phyloP scores from a whole-genome alignment of 257 asterid species.

The Forsythia suspensa region DNA sequence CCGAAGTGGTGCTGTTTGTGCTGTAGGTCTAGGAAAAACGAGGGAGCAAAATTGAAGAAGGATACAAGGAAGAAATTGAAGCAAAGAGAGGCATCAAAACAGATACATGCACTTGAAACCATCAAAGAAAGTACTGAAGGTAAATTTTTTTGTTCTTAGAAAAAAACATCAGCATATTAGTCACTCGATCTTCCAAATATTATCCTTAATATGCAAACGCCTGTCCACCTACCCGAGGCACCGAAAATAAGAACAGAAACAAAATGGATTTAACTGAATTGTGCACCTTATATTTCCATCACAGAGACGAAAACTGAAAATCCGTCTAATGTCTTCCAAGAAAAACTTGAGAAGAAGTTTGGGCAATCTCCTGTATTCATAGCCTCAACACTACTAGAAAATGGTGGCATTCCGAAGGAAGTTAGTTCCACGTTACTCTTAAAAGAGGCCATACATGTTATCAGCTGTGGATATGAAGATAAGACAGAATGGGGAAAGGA shows the following conservation, averaged over 20 bases:
- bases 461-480: slow-evolving; percentile 91
- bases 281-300: slow-evolving; percentile 8
- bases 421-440: slow-evolving; percentile 48
- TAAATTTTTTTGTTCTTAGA: slow-evolving; percentile 3
- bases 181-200: neutral
- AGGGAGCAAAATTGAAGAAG: slow-evolving; percentile 59
- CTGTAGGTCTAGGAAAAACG: slow-evolving; percentile 57
- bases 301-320: slow-evolving; percentile 41
- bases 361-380: slow-evolving; percentile 87
- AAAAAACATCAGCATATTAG: neutral
- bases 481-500: slow-evolving; percentile 98
- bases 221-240: neutral
- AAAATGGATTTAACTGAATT: neutral
- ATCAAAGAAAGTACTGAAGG: slow-evolving; percentile 85
- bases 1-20: slow-evolving; percentile 79
- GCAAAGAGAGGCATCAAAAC: slow-evolving; percentile 85
- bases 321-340: slow-evolving; percentile 48
- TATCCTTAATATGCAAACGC: neutral
- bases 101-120: slow-evolving; percentile 89
- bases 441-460: slow-evolving; percentile 91
- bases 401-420: slow-evolving; percentile 58
- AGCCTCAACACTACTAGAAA: slow-evolving; percentile 66
- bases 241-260: neutral
- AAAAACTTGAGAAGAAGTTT: slow-evolving; percentile 73
- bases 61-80: slow-evolving; percentile 54